Evolutionary conservation across 345 rosid genomes (phyloP), one percentile per base, ranked within the genome.

Genomic region (Salix udensis): DNA sequence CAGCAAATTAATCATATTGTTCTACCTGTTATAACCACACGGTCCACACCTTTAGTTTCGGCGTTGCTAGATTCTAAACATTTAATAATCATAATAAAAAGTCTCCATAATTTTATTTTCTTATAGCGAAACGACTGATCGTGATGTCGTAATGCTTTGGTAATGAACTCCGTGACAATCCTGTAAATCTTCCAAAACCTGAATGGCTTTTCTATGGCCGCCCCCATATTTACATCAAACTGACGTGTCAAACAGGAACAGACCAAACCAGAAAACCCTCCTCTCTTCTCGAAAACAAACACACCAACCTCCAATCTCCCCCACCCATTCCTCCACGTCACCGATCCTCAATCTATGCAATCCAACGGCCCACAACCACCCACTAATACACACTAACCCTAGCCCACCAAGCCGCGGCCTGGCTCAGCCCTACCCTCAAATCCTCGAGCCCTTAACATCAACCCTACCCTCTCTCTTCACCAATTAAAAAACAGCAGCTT

Each of bases 321-420:
- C 87, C 84, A 83, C 85, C 73, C 82, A 76, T 74, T n/a, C 0
- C 0, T 65, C 84, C 89, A 83, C 48, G 87, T 88, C 86, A 85
- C 0, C 75, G 69, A 85, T 88, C 88, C 84, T 74, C 21, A 77
- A 44, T 37, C 3, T 11, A 1, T 5, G 10, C 36, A 55, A 88
- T 84, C 88, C 75, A 67, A 84, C 86, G 84, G 81, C 13, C 18
- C 19, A 65, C 7, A 31, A 50, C 12, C 55, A 50, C 62, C 76
- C 67, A 77, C 64, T 80, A 76, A 79, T 62, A 74, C 76, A 62
- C 73, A 64, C 60, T 24, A 75, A 61, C 80, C 76, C 71, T 71
- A 73, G 68, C 76, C 67, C 68, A 24, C 18, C 9, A 40, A 40
- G 44, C 44, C 44, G 12, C 44, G 44, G 10, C 44, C 44, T 40